Evolutionary conservation across 2,329 filamentous ascomycete species (phyloP), one percentile per base, ranked within the genome.

Genomic region (Fusarium sp.): DNA sequence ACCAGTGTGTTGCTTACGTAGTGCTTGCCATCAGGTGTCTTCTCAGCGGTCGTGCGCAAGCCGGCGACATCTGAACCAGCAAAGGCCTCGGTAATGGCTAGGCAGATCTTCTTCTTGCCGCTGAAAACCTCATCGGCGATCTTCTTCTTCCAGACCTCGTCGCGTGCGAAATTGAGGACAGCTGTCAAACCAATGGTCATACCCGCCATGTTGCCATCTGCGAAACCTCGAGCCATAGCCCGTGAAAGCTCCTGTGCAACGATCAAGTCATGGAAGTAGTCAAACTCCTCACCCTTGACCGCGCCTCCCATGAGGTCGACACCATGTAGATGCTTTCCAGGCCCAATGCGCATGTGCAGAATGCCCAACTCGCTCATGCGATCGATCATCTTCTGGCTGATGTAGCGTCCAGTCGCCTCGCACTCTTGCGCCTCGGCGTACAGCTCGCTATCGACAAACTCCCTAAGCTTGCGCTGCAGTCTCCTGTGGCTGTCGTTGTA

Each of bases 31-130:
- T 94, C 91, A 2, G 88, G 79, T 0, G 90, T 93, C 82, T 93
- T 93, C 69, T 85, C 85, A 2, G 92, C 92, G 0, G 92, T 96
- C 0, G 93, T 96, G 64, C 91, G 85, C 36, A 96, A 83, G 17
- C 91, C 89, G 15, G 93, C 91, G 6, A 96, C 93, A 77, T 96
- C 93, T 36, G 78, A 80, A 19, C 93, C 93, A 17, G 93, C 93
- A 78, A 96, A 96, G 0, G 93, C 93, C 79, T 97, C 93, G 2
- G 93, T 96, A 74, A 96, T 93, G 52, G 93, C 93, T 4, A 97
- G 83, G 75, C 91, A 95, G 76, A 96, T 93, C 84, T 94, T 94
- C 87, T 96, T 96, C 84, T 89, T 88, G 62, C 93, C 93, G 44
- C 85, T 87, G 68, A 96, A 85, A 44, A 93, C 89, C 72, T 96